A percentile compares a stretch with the other conserved stretches of the same genome.
Evolutionary conservation across 805 yeast genomes (phyloP).

Genomic region (Candida succiphila): DNA sequence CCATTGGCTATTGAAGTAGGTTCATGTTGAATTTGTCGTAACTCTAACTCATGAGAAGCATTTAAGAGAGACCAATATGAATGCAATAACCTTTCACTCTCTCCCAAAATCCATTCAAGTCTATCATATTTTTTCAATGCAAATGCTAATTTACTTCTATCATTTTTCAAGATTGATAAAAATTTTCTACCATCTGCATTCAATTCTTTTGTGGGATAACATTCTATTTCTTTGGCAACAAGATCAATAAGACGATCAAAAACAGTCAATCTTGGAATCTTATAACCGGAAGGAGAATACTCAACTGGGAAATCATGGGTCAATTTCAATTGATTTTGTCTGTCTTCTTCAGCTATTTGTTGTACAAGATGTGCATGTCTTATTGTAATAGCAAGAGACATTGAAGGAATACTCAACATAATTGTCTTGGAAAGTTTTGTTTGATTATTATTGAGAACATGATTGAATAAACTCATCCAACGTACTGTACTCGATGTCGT

Average conservation of each 20-base stretch:
- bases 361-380: slow-evolving; percentile 4
- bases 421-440: slow-evolving; percentile 7
- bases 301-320: neutral
- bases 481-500: slow-evolving; percentile 42
- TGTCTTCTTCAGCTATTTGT: neutral
- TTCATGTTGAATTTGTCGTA: slow-evolving; percentile 37
- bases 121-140: slow-evolving; percentile 66
- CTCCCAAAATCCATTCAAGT: slow-evolving; percentile 56
- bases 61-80: slow-evolving; percentile 33
- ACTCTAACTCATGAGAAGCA: slow-evolving; percentile 46
- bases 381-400: slow-evolving; percentile 34
- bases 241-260: slow-evolving; percentile 29
- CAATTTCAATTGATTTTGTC: neutral
- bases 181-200: slow-evolving; percentile 4
- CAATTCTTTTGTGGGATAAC: neutral
- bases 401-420: slow-evolving; percentile 32
- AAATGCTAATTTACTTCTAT: slow-evolving; percentile 21
- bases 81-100: slow-evolving; percentile 29
- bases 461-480: slow-evolving; percentile 55
- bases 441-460: slow-evolving; percentile 26
- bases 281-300: slow-evolving; percentile 13
- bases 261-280: slow-evolving; percentile 13
- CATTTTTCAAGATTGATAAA: slow-evolving; percentile 11
- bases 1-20: slow-evolving; percentile 21
- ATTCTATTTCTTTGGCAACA: slow-evolving; percentile 15